Evolutionary conservation across 2,329 filamentous ascomycete species (phyloP).

Genomic region (Magnaporthiopsis poae): DNA sequence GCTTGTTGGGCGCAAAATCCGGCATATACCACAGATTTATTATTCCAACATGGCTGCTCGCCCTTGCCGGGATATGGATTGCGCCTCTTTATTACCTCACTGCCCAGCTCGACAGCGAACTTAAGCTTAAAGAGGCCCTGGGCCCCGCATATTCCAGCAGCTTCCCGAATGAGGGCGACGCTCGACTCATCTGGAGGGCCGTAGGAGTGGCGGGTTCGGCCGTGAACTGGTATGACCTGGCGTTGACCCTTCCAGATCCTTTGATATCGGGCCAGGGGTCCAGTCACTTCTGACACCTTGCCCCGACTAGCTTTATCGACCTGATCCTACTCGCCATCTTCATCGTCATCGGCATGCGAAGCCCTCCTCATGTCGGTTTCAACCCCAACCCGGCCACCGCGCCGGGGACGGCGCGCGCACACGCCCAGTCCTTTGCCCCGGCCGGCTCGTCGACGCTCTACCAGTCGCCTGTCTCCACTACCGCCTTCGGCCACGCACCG

Average conservation of each 20-base stretch:
- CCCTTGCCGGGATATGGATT: conserved; percentile 14
- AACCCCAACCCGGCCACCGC: conserved; percentile 7
- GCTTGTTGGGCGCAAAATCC: conserved; percentile 9
- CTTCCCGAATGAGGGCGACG: neutral
- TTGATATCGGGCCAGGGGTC: neutral
- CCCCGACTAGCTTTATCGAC: conserved; percentile 14
- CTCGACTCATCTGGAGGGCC: conserved; percentile 12
- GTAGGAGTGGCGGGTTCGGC: conserved; percentile 13
- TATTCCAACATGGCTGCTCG: conserved; percentile 10
- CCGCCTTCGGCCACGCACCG: neutral
- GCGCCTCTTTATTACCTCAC: conserved; percentile 14
- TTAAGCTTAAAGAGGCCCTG: conserved; percentile 6
- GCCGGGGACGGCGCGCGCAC: neutral
- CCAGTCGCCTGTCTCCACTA: neutral
- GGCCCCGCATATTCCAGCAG: neutral
- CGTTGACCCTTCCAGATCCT: neutral
- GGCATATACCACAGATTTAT: conserved; percentile 12
- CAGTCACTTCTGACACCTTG: conserved; percentile 1
- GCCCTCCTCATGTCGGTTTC: neutral
- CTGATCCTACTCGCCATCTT: conserved; percentile 18
- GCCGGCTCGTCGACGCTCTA: neutral
- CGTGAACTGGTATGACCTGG: conserved; percentile 12
- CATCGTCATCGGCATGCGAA: conserved; percentile 7
- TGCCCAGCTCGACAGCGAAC: conserved; percentile 7
- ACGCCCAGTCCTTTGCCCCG: neutral